A percentile compares a stretch with the other conserved stretches of the same genome.
Evolutionary conservation across 306 rosid genomes (phyloP).

Genomic region (Arachis stenosperma): DNA sequence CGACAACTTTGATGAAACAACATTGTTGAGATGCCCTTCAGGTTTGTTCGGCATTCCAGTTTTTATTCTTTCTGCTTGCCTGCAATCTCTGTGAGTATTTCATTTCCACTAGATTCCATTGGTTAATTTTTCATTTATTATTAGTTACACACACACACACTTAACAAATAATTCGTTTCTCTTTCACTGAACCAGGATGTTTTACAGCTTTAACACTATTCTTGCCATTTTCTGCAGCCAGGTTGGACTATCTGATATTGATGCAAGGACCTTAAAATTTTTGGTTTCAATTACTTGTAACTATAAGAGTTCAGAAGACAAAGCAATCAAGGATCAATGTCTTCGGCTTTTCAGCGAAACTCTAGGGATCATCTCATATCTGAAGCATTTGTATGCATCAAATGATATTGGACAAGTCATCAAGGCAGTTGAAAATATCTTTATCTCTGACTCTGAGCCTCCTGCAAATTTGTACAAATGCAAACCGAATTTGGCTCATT

Average conservation of each 20-base stretch:
- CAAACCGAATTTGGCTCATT: constrained; percentile 81
- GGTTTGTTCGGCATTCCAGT: constrained; percentile 64
- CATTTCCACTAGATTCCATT: constrained; percentile 13
- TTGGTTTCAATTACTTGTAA: constrained; percentile 53
- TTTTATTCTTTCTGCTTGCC: constrained; percentile 70
- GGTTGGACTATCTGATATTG: constrained; percentile 53
- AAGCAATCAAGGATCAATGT: constrained; percentile 54
- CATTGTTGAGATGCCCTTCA: constrained; percentile 44
- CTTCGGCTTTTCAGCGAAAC: constrained; percentile 73
- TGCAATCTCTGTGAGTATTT: constrained; percentile 74
- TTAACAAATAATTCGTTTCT: constrained; percentile 16
- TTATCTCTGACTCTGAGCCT: constrained; percentile 70
- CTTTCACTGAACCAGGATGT: constrained; percentile 23
- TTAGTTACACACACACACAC: neutral
- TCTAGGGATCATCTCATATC: constrained; percentile 61
- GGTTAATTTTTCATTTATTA: constrained; percentile 18
- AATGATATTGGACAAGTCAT: constrained; percentile 70
- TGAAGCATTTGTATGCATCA: constrained; percentile 57
- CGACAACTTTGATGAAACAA: constrained; percentile 59
- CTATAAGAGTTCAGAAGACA: constrained; percentile 58
- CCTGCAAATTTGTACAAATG: constrained; percentile 60
- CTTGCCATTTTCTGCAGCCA: constrained; percentile 53
- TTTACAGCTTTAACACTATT: constrained; percentile 24
- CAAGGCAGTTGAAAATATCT: constrained; percentile 63
- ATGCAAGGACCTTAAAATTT: constrained; percentile 68